Percentiles rank a stretch among this genome's conserved stretches.
These are phyloP conservation scores for Phialophora verrucosa DNA, from an alignment of 2,329 filamentous ascomycete species.

Conservation along the genomic window DNA sequence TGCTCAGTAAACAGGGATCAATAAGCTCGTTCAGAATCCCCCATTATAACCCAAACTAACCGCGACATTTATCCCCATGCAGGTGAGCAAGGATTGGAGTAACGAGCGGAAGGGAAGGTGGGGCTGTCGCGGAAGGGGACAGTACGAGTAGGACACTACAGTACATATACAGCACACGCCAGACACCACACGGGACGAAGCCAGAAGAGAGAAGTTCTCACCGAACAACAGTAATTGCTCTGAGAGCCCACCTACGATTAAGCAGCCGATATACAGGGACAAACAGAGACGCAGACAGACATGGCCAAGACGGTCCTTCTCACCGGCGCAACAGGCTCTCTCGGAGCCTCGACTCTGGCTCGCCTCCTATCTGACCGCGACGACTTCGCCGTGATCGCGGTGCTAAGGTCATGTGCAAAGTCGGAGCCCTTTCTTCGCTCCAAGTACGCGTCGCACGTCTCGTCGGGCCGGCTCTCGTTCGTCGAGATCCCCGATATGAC, in stretches of 20 bases:
- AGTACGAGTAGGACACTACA: neutral
- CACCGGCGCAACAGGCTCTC: slow-evolving; percentile 22
- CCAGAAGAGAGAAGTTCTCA: neutral
- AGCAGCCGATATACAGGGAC: neutral
- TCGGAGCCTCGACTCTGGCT: slow-evolving; percentile 18
- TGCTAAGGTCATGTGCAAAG: slow-evolving; percentile 13
- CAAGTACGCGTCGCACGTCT: slow-evolving; percentile 20
- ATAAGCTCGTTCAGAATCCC: neutral
- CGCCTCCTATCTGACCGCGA: slow-evolving; percentile 9
- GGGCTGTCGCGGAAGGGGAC: neutral
- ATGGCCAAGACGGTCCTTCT: slow-evolving; percentile 21
- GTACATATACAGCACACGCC: slow-evolving; percentile 3
- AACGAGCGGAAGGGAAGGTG: neutral
- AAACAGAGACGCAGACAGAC: neutral
- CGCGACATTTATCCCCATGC: neutral
- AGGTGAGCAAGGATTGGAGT: neutral
- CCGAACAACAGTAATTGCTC: neutral
- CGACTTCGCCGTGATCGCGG: slow-evolving; percentile 20
- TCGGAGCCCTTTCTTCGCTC: slow-evolving; percentile 16
- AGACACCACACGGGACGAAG: neutral
- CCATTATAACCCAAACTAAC: neutral
- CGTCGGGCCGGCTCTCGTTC: slow-evolving; percentile 16
- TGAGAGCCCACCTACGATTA: neutral
- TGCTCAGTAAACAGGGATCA: neutral
- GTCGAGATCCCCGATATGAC: slow-evolving; percentile 25